phyloP scores from a whole-genome alignment of 73 alveolate species.

The Paramecium sonneborni region DNA sequence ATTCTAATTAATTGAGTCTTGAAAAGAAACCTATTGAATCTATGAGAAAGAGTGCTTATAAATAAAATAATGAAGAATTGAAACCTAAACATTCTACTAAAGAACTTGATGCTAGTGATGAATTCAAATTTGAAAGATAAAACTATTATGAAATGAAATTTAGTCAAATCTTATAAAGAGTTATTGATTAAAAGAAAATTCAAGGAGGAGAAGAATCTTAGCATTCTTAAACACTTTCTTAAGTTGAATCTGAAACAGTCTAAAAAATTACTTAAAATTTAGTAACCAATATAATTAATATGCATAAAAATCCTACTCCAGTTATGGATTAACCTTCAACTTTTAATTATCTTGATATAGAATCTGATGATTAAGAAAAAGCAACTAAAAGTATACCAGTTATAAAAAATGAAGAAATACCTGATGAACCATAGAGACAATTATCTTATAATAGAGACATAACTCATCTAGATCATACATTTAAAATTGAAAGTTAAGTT shows the following conservation, averaged over 20 bases:
- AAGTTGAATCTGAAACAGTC: slow-evolving; percentile 33
- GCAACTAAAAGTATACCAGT: background rate
- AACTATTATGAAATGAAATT: slow-evolving; percentile 20
- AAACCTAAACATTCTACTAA: background rate
- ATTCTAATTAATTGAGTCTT: background rate
- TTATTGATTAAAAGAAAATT: slow-evolving; percentile 5
- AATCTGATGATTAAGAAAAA: slow-evolving; percentile 9
- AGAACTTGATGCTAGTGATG: background rate
- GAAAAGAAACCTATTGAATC: background rate
- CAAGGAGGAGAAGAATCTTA: slow-evolving; percentile 18
- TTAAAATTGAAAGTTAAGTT: background rate
- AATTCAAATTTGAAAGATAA: background rate
- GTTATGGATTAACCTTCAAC: background rate
- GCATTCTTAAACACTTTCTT: background rate
- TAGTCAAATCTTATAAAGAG: background rate
- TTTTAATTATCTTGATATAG: background rate
- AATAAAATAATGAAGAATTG: background rate
- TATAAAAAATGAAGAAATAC: background rate
- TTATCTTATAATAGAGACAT: slow-evolving; percentile 7
- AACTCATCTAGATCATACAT: slow-evolving; percentile 20
- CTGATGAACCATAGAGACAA: background rate
- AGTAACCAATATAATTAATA: background rate
- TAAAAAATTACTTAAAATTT: background rate
- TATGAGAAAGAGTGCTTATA: background rate
- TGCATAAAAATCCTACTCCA: background rate